Evolutionary conservation across 1,284 basidiomycete genomes (phyloP), one percentile per base, ranked within the genome.

Genomic region (Erythrobasidium hasegawianum): DNA sequence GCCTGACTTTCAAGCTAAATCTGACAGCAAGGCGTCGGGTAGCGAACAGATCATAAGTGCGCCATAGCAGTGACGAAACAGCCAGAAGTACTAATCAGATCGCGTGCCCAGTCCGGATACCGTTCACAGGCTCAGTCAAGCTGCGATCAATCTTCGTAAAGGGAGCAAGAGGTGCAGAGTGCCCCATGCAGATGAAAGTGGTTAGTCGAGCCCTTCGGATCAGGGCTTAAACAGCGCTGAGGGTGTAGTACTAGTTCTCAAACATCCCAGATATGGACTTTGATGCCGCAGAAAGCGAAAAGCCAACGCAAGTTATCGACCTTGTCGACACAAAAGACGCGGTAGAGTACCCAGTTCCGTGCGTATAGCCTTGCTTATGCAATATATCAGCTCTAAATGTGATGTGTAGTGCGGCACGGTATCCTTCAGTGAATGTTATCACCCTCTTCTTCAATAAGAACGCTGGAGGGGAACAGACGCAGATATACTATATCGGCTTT

Each of bases 361-460:
- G 5, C 14, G 70, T 22, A 52, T n/a, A 41, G 40, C 16, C 27
- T 40, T 47, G 4, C 5, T 5, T 5, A 16, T 16, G 43, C n/a
- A 41, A 41, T 41, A 18, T 47, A n/a, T 14, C 8, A 20, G 2
- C 24, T 27, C 18, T 9, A 57, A 45, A 24, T 14, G 16, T 39
- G 18, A 29, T 2, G 40, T 29, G n/a, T 64, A 73, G 71, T 13
- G 70, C 71, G 0, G 68, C 72, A 20, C 71, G 71, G 20, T 73
- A 73, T 59, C 72, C 71, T 16, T 53, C 70, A 0, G 68, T 72
- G 11, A 62, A 60, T 2, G 62, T 64, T 39, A 58, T 75, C 24
- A 74, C 74, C 0, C 71, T 75, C 27, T 75, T 75, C 68, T 74
- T 75, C 67, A 73, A 73, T 18, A 61, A 71, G 3, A 73, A 73